Conservation (phyloP, 202 grass and related monocot species). For the Digitaria exilis region DNA sequence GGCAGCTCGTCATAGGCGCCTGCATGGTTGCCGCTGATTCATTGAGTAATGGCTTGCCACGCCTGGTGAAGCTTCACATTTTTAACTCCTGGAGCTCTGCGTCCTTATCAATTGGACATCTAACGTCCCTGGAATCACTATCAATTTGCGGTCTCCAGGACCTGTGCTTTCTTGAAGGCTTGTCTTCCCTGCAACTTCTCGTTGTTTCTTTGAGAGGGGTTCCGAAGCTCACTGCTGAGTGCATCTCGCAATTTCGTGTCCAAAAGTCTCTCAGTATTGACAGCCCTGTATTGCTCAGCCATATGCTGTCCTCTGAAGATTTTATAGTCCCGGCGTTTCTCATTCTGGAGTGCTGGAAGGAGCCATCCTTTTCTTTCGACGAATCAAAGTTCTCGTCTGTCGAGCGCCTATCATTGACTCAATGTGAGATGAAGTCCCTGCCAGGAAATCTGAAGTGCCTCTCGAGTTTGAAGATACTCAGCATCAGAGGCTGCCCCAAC, state of each 20-base stretch:
- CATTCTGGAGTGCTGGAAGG: neutral
- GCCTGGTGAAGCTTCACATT: neutral
- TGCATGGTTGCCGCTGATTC: neutral
- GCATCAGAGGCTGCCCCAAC: accelerated
- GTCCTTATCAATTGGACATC: neutral
- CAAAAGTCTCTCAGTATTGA: neutral
- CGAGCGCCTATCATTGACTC: accelerated
- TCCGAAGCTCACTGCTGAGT: no score
- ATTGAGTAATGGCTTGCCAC: neutral
- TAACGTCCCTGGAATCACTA: neutral
- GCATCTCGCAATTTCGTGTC: neutral
- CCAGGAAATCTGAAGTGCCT: neutral
- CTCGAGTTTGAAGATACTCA: neutral
- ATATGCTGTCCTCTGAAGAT: neutral
- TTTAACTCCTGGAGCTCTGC: neutral
- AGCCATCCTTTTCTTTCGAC: neutral
- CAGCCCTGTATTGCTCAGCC: neutral
- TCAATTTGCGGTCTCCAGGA: neutral
- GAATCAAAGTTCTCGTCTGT: neutral
- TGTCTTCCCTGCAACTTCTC: neutral
- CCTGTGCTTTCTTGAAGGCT: neutral
- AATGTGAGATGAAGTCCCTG: neutral
- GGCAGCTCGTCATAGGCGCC: accelerated
- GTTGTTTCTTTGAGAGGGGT: no score
- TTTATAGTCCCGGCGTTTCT: neutral